Conservation (phyloP, 805 yeast genomes). For the Phaffomyces antillensis region DNA sequence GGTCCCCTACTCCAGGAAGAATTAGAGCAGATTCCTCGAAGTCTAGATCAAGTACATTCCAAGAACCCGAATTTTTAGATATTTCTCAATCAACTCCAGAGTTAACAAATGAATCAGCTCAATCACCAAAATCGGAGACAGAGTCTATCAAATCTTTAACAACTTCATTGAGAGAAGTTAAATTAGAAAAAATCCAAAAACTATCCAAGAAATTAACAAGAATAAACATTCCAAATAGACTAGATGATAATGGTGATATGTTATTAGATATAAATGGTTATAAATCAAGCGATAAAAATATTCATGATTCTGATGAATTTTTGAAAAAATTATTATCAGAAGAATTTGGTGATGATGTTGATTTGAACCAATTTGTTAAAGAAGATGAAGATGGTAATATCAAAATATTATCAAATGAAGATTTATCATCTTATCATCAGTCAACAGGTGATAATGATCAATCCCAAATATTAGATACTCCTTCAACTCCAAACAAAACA, state of each 20-base stretch:
- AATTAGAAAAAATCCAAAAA: constrained; percentile 52
- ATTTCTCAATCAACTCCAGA: constrained; percentile 25
- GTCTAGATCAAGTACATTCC: constrained; percentile 15
- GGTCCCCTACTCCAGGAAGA: constrained; percentile 13
- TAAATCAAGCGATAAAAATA: constrained; percentile 75
- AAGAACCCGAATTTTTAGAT: constrained; percentile 47
- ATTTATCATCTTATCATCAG: constrained; percentile 4
- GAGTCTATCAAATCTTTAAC: constrained; percentile 7
- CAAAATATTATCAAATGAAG: constrained; percentile 39
- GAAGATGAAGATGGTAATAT: constrained; percentile 66
- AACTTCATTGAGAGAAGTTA: constrained; percentile 28
- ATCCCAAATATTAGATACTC: too few species aligned
- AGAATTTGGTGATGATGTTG: constrained; percentile 56
- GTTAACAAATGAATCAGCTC: constrained; percentile 4
- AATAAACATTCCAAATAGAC: constrained; percentile 78
- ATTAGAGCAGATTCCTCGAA: not conserved
- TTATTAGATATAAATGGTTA: constrained; percentile 94
- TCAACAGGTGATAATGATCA: not conserved
- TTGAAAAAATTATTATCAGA: constrained; percentile 68
- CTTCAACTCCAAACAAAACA: not conserved
- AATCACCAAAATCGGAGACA: constrained; percentile 8
- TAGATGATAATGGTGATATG: constrained; percentile 85
- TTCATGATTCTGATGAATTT: constrained; percentile 67
- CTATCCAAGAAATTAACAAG: constrained; percentile 58
- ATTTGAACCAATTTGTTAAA: constrained; percentile 37